phyloP scores from a whole-genome alignment of 164 flowering plant species.

The Litsea cubeba region DNA sequence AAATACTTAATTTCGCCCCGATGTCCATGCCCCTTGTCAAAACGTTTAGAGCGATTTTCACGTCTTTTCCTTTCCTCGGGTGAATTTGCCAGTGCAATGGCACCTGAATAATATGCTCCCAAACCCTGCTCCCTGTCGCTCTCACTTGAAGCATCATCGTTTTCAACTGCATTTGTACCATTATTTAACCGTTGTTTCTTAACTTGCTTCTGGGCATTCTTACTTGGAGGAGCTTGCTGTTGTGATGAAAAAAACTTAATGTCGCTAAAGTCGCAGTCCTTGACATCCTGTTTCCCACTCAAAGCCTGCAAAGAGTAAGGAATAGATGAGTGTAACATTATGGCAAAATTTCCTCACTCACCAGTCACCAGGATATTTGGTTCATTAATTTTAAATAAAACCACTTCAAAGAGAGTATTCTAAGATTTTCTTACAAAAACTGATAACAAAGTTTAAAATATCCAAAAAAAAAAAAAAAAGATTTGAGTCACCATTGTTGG shows the following conservation, averaged over 20 bases:
- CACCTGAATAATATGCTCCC: slow-evolving; percentile 65
- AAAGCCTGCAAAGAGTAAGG: slow-evolving; percentile 39
- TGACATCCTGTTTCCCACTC: slow-evolving; percentile 42
- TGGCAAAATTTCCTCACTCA: neutral
- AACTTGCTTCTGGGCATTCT: slow-evolving; percentile 41
- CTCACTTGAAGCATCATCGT: slow-evolving; percentile 78
- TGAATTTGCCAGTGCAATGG: slow-evolving; percentile 59
- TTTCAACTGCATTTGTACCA: slow-evolving; percentile 36
- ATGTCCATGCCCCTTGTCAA: slow-evolving; percentile 63
- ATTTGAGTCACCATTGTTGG: too few species aligned
- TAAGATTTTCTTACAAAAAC: neutral
- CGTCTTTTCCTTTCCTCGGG: slow-evolving; percentile 90
- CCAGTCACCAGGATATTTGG: neutral
- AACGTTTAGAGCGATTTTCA: slow-evolving; percentile 85
- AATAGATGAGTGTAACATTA: neutral
- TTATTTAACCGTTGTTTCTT: slow-evolving; percentile 71
- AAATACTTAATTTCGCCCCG: slow-evolving; percentile 40
- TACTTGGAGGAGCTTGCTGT: slow-evolving; percentile 35
- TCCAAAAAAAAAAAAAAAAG: too few species aligned
- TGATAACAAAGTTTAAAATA: neutral
- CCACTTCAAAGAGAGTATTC: neutral
- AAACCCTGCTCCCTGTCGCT: slow-evolving; percentile 85
- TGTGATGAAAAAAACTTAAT: slow-evolving; percentile 32
- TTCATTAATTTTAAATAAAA: neutral
- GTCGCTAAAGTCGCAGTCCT: slow-evolving; percentile 27